Percentiles rank a stretch among this genome's conserved stretches.
phyloP scores from a whole-genome alignment of 139 green algal species.

The Chlamydomonas sphaeroides region DNA sequence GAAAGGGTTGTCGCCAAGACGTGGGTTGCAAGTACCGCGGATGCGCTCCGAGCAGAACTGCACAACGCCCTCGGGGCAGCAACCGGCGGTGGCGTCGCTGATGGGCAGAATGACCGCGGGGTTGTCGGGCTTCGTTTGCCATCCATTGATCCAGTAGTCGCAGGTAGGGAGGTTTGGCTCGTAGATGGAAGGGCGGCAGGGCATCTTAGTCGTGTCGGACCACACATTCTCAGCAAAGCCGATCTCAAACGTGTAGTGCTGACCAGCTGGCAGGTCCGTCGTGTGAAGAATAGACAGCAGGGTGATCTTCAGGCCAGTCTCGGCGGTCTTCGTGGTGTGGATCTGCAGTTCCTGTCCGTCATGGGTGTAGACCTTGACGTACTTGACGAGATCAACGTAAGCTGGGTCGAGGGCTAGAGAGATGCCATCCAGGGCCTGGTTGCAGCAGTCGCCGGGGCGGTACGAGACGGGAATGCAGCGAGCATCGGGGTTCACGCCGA shows the following conservation, averaged over 20 bases:
- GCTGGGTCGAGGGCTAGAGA: constrained; percentile 33
- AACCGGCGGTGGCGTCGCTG: constrained; percentile 7
- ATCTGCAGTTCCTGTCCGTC: constrained; percentile 13
- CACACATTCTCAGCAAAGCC: constrained; percentile 19
- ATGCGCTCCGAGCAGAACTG: constrained; percentile 31
- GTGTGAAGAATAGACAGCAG: constrained; percentile 17
- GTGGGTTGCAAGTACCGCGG: constrained; percentile 31
- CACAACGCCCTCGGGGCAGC: constrained; percentile 43
- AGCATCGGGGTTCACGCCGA: neutral
- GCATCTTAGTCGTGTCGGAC: constrained; percentile 38
- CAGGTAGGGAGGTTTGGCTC: constrained; percentile 39
- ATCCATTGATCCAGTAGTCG: constrained; percentile 55
- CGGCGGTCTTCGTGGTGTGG: neutral
- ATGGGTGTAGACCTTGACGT: constrained; percentile 28
- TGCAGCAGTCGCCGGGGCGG: constrained; percentile 46
- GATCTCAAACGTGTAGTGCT: constrained; percentile 45
- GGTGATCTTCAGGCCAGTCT: neutral
- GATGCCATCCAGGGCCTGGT: constrained; percentile 52
- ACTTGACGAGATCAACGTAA: neutral
- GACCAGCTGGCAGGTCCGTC: constrained; percentile 1
- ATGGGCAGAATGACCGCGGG: neutral
- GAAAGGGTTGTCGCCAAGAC: constrained; percentile 28
- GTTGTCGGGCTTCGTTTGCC: constrained; percentile 43
- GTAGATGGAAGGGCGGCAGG: constrained; percentile 29
- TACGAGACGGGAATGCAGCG: constrained; percentile 15